Conservation (phyloP, 2,329 filamentous ascomycete genomes). For the Plectosphaerella cucumerina region DNA sequence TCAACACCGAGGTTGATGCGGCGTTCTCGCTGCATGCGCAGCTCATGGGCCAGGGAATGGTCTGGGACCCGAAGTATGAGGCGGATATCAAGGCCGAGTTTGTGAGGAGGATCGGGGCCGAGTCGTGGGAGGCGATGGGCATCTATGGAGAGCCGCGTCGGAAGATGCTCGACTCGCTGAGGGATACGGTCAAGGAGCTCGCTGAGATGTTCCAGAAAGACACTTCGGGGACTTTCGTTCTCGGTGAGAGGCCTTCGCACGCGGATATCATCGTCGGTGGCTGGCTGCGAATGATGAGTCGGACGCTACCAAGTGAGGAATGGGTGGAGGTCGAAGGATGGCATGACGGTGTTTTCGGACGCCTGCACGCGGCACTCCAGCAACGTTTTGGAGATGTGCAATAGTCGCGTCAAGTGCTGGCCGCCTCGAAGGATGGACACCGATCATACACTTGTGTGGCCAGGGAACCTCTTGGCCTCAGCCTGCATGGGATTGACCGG, state of each 20-base stretch:
- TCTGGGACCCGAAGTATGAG: slow-evolving; percentile 44
- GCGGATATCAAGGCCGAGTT: slow-evolving; percentile 43
- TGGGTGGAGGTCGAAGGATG: slow-evolving; percentile 43
- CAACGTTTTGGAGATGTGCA: slow-evolving; percentile 25
- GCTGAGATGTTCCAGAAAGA: slow-evolving; percentile 34
- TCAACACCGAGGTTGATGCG: slow-evolving; percentile 52
- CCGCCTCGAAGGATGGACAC: no score
- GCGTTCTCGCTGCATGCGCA: slow-evolving; percentile 42
- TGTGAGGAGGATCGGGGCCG: slow-evolving; percentile 37
- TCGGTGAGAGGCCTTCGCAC: slow-evolving; percentile 41
- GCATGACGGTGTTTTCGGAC: slow-evolving; percentile 47
- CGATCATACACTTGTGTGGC: no score
- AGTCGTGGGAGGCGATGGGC: slow-evolving; percentile 38
- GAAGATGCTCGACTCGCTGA: slow-evolving; percentile 33
- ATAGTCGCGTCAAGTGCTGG: no score
- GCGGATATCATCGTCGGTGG: slow-evolving; percentile 54
- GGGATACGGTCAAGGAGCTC: slow-evolving; percentile 33
- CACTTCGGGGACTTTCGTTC: slow-evolving; percentile 40
- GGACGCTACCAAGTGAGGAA: slow-evolving; percentile 35
- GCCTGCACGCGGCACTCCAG: slow-evolving; percentile 41
- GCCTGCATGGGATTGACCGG: no score
- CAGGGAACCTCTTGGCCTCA: no score
- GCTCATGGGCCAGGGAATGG: slow-evolving; percentile 37
- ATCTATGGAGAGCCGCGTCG: slow-evolving; percentile 32
- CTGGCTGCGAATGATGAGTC: slow-evolving; percentile 46